These are phyloP conservation scores for Hymenoscyphus fructigenus DNA, from an alignment of 2,329 filamentous ascomycete genomes.

Conservation along the genomic window DNA sequence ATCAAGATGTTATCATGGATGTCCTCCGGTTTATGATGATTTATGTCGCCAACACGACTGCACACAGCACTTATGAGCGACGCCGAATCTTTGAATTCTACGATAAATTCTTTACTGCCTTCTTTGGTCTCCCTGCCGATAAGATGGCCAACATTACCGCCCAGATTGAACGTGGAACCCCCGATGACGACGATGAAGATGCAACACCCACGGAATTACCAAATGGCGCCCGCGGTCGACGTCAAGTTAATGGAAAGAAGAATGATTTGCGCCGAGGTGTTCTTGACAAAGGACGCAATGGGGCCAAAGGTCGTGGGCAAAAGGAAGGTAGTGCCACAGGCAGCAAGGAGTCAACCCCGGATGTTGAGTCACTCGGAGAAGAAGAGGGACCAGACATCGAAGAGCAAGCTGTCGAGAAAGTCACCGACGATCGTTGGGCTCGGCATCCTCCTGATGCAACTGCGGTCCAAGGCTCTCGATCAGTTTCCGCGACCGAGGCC, in stretches of 20 bases:
- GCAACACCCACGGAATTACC: slow-evolving; percentile 66
- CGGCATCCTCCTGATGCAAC: slow-evolving; percentile 59
- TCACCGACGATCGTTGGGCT: slow-evolving; percentile 64
- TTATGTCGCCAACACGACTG: slow-evolving; percentile 66
- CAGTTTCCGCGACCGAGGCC: slow-evolving; percentile 54
- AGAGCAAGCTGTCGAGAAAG: slow-evolving; percentile 59
- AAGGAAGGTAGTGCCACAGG: slow-evolving; percentile 80
- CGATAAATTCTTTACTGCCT: slow-evolving; percentile 71
- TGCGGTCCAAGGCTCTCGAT: slow-evolving; percentile 55
- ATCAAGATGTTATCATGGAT: slow-evolving; percentile 66
- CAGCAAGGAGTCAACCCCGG: slow-evolving; percentile 88
- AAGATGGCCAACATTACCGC: slow-evolving; percentile 65
- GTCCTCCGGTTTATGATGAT: slow-evolving; percentile 62
- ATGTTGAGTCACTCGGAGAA: slow-evolving; percentile 73
- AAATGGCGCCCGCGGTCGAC: slow-evolving; percentile 66
- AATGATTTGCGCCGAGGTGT: slow-evolving; percentile 81
- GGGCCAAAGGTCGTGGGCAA: slow-evolving; percentile 66
- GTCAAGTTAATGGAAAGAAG: slow-evolving; percentile 65
- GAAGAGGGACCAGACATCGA: slow-evolving; percentile 70
- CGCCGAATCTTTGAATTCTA: slow-evolving; percentile 74
- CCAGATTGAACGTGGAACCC: slow-evolving; percentile 67
- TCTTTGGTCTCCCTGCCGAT: slow-evolving; percentile 74
- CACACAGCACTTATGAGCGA: slow-evolving; percentile 71
- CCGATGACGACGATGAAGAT: slow-evolving; percentile 71
- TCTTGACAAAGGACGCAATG: slow-evolving; percentile 73